phyloP scores from a whole-genome alignment of 2,329 filamentous ascomycete genomes.

The Apiospora koreana region DNA sequence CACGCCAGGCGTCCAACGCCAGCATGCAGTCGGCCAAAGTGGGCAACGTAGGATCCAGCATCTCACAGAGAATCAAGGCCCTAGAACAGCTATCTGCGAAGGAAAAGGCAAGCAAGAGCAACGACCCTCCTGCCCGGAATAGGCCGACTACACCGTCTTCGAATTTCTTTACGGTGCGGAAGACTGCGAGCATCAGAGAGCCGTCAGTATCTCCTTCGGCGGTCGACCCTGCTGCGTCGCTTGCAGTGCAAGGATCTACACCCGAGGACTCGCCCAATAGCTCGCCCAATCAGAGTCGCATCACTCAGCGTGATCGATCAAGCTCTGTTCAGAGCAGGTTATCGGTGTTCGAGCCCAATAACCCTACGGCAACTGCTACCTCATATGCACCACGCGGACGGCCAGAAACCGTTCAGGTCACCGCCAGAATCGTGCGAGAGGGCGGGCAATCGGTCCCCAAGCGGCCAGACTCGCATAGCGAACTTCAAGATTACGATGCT shows the following conservation, averaged over 20 bases:
- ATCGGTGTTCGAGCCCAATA: conserved; percentile 52
- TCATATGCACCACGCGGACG: background rate
- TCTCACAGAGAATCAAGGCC: conserved; percentile 92
- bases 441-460: conserved; percentile 44
- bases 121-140: background rate
- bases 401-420: conserved; percentile 73
- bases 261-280: conserved; percentile 22
- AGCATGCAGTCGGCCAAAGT: conserved; percentile 65
- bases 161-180: conserved; percentile 47
- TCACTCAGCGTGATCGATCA: conserved; percentile 44
- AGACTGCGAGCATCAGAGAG: conserved; percentile 30
- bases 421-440: conserved; percentile 78
- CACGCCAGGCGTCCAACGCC: conserved; percentile 48
- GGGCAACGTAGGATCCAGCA: conserved; percentile 81
- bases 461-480: conserved; percentile 41
- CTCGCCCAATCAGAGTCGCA: conserved; percentile 16
- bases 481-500: conserved; percentile 45
- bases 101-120: conserved; percentile 20
- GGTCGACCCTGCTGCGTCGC: conserved; percentile 19
- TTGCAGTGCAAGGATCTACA: background rate
- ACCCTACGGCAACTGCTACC: conserved; percentile 26
- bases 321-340: conserved; percentile 57
- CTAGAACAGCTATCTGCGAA: conserved; percentile 73
- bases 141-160: conserved; percentile 32
- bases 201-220: conserved; percentile 34